Base-by-base conservation (phyloP, 345 rosid species). In the Citrus cavaleriei region DNA sequence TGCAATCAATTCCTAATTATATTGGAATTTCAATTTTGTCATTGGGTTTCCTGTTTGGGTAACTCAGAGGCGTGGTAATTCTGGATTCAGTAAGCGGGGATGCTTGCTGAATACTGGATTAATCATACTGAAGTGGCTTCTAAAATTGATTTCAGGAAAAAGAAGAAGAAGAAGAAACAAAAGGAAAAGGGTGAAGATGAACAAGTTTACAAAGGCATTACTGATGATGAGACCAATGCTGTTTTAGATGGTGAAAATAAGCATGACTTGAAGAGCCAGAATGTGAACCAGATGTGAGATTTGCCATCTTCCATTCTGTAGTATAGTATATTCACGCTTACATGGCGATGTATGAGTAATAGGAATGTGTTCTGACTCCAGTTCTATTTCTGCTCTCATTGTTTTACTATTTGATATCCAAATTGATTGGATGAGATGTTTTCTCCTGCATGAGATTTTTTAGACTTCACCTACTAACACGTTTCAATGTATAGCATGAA, bases 111-210 rank as follows among this genome's bases (percentile, higher is more conserved):
- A 28, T 70, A 38, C 30, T 35, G 28, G 34, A 22, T 74, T 73
- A 16, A 58, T 70, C 55, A 12, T 16, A 57, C 42, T 86, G 75
- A 83, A 68, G 34, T 78, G 55, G 73, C 69, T 77, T 72, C 58
- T 77, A 28, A 62, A 69, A 72, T 75, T 42, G 64, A 80, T 85
- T 71, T 30, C 83, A 94, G 94, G 89, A 87, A 74, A 76, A 90
- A 81, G 78, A 90, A 87, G 84, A 91, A 95, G 81, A 90, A 86
- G 84, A 91, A 95, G 82, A 89, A 91, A 62, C 84, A 84, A 82
- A 91, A 87, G 83, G 86, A 86, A 69, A 81, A 78, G 72, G 77
- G 70, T 70, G 73, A 84, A 66, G 84, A 79, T 73, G 76, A 70
- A 64, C 70, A 75, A 58, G 81, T 35, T 77, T 79, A 77, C 64